Conservation (phyloP, 805 yeast genomes). For the Saturnispora gosingensis region DNA sequence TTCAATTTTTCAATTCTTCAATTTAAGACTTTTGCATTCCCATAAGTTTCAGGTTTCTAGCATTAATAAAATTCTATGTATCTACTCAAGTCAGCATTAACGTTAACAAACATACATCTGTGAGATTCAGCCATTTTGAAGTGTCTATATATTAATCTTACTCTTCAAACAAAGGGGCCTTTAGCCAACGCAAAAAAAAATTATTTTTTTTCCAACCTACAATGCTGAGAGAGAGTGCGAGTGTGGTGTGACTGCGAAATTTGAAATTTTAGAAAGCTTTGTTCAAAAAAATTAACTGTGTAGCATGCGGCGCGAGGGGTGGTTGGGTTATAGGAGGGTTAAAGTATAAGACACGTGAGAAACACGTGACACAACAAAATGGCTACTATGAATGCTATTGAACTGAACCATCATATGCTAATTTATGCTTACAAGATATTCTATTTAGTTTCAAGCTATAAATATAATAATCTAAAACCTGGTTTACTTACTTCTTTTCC, state of each 20-base stretch:
- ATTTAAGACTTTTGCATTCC: neutral
- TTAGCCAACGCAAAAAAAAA: constrained; percentile 2
- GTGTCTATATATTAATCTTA: constrained; percentile 15
- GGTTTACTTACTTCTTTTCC: constrained; percentile 25
- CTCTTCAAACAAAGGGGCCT: neutral
- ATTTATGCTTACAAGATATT: no score
- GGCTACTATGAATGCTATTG: no score
- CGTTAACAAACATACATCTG: constrained; percentile 63
- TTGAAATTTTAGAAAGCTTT: neutral
- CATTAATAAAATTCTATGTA: neutral
- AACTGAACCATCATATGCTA: no score
- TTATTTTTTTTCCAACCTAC: constrained; percentile 1
- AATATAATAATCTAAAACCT: neutral
- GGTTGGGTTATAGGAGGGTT: neutral
- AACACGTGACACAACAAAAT: neutral
- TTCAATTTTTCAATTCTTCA: neutral
- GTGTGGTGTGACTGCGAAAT: constrained; percentile 9
- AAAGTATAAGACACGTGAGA: neutral
- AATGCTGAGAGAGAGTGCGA: neutral
- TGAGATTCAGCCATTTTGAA: constrained; percentile 88
- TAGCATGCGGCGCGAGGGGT: constrained; percentile 9
- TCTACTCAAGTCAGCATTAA: constrained; percentile 20
- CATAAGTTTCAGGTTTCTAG: neutral
- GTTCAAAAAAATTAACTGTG: neutral
- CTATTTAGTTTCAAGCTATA: no score